Evolutionary conservation across 2,329 filamentous ascomycete species (phyloP).

Genomic region (Microsporum canis): DNA sequence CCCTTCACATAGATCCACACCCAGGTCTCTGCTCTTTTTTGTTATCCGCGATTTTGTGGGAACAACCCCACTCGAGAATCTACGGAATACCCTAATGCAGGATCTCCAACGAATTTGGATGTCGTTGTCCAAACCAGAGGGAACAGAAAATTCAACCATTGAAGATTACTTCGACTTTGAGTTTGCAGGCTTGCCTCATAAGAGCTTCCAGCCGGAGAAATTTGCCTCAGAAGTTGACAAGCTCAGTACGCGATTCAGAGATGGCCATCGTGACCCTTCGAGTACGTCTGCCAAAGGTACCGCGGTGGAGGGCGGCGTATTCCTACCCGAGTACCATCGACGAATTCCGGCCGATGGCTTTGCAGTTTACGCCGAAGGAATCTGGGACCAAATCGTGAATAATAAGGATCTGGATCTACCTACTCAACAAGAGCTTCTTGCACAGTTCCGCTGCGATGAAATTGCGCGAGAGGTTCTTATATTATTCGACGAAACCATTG

Average conservation of each 20-base stretch:
- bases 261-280: constrained; percentile 63
- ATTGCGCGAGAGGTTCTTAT: constrained; percentile 81
- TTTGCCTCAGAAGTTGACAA: constrained; percentile 71
- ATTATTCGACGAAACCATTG: constrained; percentile 68
- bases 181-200: constrained; percentile 90
- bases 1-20: constrained; percentile 52
- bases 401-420: constrained; percentile 97
- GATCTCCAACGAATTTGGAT: constrained; percentile 89
- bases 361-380: constrained; percentile 78
- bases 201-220: constrained; percentile 87
- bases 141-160: constrained; percentile 77
- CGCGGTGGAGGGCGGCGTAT: constrained; percentile 66
- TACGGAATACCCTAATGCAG: constrained; percentile 80
- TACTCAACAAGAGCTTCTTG: constrained; percentile 90
- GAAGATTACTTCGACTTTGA: constrained; percentile 99
- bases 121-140: constrained; percentile 79
- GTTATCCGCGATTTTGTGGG: constrained; percentile 96
- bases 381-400: constrained; percentile 98
- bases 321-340: constrained; percentile 88
- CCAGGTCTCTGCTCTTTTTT: constrained; percentile 90
- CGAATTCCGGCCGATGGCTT: constrained; percentile 97
- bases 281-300: constrained; percentile 51
- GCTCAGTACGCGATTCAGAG: constrained; percentile 68
- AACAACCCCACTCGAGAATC: constrained; percentile 76
- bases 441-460: constrained; percentile 95